These are phyloP conservation scores for Martiniozyma asiatica DNA, from an alignment of 1,139 yeast species.

Conservation along the genomic window DNA sequence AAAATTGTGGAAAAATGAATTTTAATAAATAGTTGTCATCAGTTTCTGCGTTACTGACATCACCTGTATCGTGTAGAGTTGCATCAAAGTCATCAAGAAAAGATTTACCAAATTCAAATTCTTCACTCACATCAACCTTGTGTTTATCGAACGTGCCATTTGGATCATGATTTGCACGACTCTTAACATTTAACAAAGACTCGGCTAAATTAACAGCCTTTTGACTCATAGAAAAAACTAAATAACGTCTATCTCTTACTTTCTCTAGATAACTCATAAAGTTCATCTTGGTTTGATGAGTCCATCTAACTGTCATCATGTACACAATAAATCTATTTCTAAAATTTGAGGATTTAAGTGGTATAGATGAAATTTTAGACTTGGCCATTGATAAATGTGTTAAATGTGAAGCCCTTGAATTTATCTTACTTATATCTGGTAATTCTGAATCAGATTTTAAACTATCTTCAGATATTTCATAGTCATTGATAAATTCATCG, in stretches of 20 bases:
- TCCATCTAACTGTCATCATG: slow-evolving; percentile 71
- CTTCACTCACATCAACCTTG: slow-evolving; percentile 10
- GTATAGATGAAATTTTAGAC: slow-evolving; percentile 11
- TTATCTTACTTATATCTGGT: slow-evolving; percentile 12
- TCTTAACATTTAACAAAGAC: slow-evolving; percentile 16
- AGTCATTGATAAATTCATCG: slow-evolving; percentile 17
- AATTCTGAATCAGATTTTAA: slow-evolving; percentile 12
- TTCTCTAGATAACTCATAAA: slow-evolving; percentile 52
- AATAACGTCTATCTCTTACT: slow-evolving; percentile 43
- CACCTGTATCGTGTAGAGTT: slow-evolving; percentile 31
- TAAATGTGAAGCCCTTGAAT: slow-evolving; percentile 10
- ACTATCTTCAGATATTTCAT: slow-evolving; percentile 15
- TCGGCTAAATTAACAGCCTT: slow-evolving; percentile 62
- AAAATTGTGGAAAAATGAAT: slow-evolving; percentile 77
- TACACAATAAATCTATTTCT: slow-evolving; percentile 74
- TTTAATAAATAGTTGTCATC: slow-evolving; percentile 59
- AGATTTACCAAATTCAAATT: slow-evolving; percentile 17
- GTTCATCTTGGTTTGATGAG: slow-evolving; percentile 50
- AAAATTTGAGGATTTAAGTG: slow-evolving; percentile 28
- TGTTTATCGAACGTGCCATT: background rate
- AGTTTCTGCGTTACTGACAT: slow-evolving; percentile 29
- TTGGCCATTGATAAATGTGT: slow-evolving; percentile 24
- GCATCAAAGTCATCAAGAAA: slow-evolving; percentile 37
- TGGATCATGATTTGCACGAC: slow-evolving; percentile 7
- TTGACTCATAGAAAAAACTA: slow-evolving; percentile 52